Evolutionary conservation across 495 filamentous ascomycete species (phyloP).

Genomic region (Annulohypoxylon maeteangense): DNA sequence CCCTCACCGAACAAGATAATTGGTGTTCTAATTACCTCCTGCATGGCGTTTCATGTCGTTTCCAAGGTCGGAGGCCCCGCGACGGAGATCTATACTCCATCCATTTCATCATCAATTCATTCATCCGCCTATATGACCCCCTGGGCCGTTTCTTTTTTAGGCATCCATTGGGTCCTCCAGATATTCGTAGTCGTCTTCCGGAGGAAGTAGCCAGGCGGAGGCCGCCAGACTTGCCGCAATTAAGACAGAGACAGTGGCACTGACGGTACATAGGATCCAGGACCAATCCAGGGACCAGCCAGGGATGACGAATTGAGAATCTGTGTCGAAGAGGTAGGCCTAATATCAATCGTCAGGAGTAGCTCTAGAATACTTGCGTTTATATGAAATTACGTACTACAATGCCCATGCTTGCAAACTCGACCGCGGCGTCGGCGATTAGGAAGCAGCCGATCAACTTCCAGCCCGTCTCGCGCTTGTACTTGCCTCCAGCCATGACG

Average conservation of each 20-base stretch:
- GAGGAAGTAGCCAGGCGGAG: conserved; percentile 73
- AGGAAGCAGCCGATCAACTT: conserved; percentile 73
- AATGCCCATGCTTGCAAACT: conserved; percentile 77
- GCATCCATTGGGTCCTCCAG: conserved; percentile 49
- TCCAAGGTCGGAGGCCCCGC: neutral
- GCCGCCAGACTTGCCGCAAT: conserved; percentile 69
- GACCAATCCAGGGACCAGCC: conserved; percentile 85
- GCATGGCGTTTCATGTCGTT: neutral
- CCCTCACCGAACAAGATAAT: conserved; percentile 13
- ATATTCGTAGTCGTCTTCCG: conserved; percentile 87
- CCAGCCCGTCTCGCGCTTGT: conserved; percentile 81
- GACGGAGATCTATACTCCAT: neutral
- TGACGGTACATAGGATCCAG: conserved; percentile 80
- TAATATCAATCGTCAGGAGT: conserved; percentile 44
- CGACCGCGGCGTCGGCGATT: conserved; percentile 66
- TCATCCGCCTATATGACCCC: neutral
- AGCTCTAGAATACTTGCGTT: neutral
- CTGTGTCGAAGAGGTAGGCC: conserved; percentile 85
- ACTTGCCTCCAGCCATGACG: conserved; percentile 79
- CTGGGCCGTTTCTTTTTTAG: conserved; percentile 16
- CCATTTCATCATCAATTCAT: neutral
- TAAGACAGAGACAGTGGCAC: conserved; percentile 72
- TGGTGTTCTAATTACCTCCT: conserved; percentile 11
- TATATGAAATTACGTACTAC: conserved; percentile 69
- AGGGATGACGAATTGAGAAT: conserved; percentile 80